Conservation (phyloP, 2,329 filamentous ascomycete genomes). For the Trichoderma sp. region DNA sequence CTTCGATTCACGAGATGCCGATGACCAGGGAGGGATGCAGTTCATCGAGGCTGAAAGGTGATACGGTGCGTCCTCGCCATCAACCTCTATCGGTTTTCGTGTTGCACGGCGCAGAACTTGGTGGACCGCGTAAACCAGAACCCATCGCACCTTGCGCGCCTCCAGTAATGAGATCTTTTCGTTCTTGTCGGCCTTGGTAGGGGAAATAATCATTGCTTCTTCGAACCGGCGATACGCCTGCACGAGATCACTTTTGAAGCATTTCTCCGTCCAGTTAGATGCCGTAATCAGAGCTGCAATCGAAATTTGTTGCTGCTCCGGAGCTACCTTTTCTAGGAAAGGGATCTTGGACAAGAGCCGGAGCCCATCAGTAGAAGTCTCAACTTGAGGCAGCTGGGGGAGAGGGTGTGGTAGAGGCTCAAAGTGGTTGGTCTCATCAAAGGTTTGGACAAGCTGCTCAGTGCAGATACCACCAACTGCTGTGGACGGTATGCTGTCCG, state of each 20-base stretch:
- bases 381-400: slow-evolving; percentile 64
- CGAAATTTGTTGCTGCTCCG: slow-evolving; percentile 53
- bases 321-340: slow-evolving; percentile 47
- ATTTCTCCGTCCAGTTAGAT: slow-evolving; percentile 49
- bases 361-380: slow-evolving; percentile 35
- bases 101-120: slow-evolving; percentile 72
- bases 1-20: slow-evolving; percentile 38
- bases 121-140: slow-evolving; percentile 72
- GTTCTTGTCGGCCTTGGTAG: slow-evolving; percentile 57
- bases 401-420: slow-evolving; percentile 65
- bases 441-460: slow-evolving; percentile 67
- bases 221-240: slow-evolving; percentile 73
- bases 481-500: slow-evolving; percentile 55
- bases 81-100: slow-evolving; percentile 63
- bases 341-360: slow-evolving; percentile 49
- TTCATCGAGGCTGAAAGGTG: slow-evolving; percentile 51
- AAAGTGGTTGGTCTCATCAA: slow-evolving; percentile 66
- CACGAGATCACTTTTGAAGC: slow-evolving; percentile 61
- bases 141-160: slow-evolving; percentile 77
- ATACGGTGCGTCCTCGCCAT: slow-evolving; percentile 62
- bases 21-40: slow-evolving; percentile 54
- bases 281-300: slow-evolving; percentile 58
- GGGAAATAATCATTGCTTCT: slow-evolving; percentile 55
- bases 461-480: slow-evolving; percentile 71
- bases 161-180: slow-evolving; percentile 62